These are phyloP conservation scores for Coemansia sp. DNA, from an alignment of 192 early-diverging fungal species.

Conservation along the genomic window DNA sequence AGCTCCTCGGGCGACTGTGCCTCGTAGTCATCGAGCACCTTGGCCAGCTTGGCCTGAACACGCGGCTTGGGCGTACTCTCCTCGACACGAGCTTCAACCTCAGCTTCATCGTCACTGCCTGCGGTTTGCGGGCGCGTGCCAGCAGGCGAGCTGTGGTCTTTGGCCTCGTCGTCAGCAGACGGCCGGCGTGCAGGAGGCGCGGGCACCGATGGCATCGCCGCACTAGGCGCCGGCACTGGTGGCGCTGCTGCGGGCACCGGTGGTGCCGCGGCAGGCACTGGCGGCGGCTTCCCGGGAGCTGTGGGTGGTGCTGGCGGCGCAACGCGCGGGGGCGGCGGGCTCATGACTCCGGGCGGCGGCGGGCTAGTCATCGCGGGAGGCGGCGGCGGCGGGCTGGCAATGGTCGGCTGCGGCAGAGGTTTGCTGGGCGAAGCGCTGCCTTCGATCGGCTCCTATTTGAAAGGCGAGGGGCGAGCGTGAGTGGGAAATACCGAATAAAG, in stretches of 20 bases:
- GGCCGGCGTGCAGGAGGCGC: background rate
- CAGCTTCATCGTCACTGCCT: background rate
- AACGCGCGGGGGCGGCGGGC: constrained; percentile 17
- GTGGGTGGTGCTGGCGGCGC: constrained; percentile 13
- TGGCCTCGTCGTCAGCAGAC: background rate
- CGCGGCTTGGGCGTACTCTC: constrained; percentile 5
- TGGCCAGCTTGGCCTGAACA: constrained; percentile 48
- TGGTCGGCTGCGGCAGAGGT: constrained; percentile 37
- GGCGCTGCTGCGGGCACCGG: constrained; percentile 8
- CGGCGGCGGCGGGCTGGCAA: constrained; percentile 17
- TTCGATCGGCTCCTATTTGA: background rate
- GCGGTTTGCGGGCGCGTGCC: constrained; percentile 1
- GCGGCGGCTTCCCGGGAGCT: background rate
- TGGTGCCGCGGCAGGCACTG: background rate
- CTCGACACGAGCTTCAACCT: background rate
- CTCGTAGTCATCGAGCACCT: constrained; percentile 70
- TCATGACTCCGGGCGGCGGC: constrained; percentile 9
- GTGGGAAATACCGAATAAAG: background rate
- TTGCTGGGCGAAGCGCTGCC: constrained; percentile 6
- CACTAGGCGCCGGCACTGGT: constrained; percentile 8
- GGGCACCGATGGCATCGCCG: constrained; percentile 11
- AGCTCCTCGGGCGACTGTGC: constrained; percentile 61
- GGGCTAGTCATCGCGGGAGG: constrained; percentile 8
- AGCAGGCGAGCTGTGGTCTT: background rate
- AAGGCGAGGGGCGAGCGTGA: background rate